Base-by-base conservation (phyloP, 352 stramenopile species). In the Phytophthora colocasiae region DNA sequence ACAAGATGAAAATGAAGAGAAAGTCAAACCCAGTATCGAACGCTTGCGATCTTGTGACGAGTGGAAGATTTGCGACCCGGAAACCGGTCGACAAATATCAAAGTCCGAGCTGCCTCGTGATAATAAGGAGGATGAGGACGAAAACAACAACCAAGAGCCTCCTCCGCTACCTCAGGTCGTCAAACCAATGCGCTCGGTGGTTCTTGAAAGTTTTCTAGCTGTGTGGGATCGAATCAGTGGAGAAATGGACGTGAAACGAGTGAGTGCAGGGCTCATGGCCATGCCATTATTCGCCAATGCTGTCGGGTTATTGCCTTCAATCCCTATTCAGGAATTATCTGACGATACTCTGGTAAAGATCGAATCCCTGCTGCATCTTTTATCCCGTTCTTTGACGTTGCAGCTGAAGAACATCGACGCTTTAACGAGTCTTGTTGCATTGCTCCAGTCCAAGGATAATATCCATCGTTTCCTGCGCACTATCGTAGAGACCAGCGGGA, bases 41-140 rank as follows among this genome's bases (percentile, higher is more conserved):
- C 73, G 84, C 1, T 73, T 95, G 10, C 83, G 83, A 6, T 86
- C 77, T 24, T 90, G 85, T 69, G 82, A 90, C n/a, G 87, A 97
- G 54, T 92, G 88, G 79, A 91, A 85, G 58, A 83, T 82, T n/a
- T 91, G 92, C n/a, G 85, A 95, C 53, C 83, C 85, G 1, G 72
- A 94, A 66, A 95, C 85, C 0, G 86, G 82, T 1, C 73, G 63
- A 2, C 73, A 88, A 47, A 31, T 83, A 24, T n/a, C 47, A 24
- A 61, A 63, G 17, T 51, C 27, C 9, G 70, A 66, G 36, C 29
- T 19, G 7, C 22, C 45, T 29, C 6, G 52, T 51, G 27, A 47
- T n/a, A 22, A n/a, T 7, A 14, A 17, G 9, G 51, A 66, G 4
- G 38, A n/a, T 1, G 17, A 44, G 3, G 26, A 63, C 14, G 43